These are phyloP conservation scores for Thalassiosira oceanica DNA, from an alignment of 352 stramenopile genomes.

Conservation along the genomic window DNA sequence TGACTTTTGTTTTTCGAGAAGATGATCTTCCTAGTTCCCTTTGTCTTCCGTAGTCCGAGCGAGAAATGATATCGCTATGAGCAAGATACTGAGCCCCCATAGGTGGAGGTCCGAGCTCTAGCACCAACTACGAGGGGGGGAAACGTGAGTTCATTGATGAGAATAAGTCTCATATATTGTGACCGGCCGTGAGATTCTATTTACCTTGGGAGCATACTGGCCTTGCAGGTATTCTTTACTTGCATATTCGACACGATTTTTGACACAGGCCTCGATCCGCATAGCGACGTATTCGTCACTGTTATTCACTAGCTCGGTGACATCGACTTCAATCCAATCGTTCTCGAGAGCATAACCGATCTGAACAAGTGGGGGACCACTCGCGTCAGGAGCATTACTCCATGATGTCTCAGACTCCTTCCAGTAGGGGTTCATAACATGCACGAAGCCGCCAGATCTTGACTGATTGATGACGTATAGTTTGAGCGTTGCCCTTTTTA, in stretches of 20 bases:
- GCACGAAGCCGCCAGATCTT: conserved; percentile 6
- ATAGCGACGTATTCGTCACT: conserved; percentile 17
- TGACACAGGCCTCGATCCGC: conserved; percentile 15
- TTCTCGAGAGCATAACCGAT: conserved; percentile 7
- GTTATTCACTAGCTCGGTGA: conserved; percentile 8
- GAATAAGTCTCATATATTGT: too few species aligned
- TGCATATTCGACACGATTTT: conserved; percentile 18
- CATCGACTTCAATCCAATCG: conserved; percentile 14
- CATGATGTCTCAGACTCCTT: conserved; percentile 7
- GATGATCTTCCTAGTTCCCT: too few species aligned
- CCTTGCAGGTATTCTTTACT: conserved; percentile 22
- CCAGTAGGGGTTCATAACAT: conserved; percentile 26
- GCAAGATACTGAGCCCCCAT: too few species aligned
- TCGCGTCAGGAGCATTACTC: neutral
- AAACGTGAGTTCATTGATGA: too few species aligned
- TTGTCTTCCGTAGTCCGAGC: too few species aligned
- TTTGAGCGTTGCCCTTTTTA: conserved; percentile 9
- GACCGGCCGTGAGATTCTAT: too few species aligned
- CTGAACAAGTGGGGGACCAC: conserved; percentile 7
- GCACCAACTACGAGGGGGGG: too few species aligned
- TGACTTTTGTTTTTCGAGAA: too few species aligned
- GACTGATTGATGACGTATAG: conserved; percentile 10
- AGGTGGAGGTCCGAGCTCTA: too few species aligned
- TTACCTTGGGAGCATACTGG: conserved; percentile 22
- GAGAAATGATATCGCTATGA: too few species aligned